Base-by-base conservation (phyloP, 2,329 filamentous ascomycete genomes). In the Phialophora macrospora region DNA sequence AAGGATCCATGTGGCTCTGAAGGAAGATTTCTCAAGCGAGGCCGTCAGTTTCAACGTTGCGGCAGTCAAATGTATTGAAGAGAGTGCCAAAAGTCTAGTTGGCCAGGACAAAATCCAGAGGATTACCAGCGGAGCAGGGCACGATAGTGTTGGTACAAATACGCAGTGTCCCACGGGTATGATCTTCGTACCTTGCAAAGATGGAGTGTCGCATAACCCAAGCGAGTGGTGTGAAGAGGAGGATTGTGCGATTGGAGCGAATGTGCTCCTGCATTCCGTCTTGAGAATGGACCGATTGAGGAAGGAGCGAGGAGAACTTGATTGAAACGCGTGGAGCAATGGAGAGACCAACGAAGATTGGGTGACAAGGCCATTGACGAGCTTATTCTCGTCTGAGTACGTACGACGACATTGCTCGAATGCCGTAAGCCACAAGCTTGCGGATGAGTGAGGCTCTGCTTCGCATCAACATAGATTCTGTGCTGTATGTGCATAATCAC, bases 1-100 rank as follows among this genome's bases (percentile, higher is more conserved):
- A 17, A 54, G 30, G 55, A 62, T 68, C 59, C 41, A 22, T 11
- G 41, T 69, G 28, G 46, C 54, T 5, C 64, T 71, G 44, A 61
- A 63, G 32, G 62, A 72, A 51, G 70, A 69, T 30, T 71, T 73
- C 51, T 52, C 65, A 4, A 81, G 79, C 2, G 83, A 85, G 0
- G 87, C 88, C 0, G 84, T 87, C 0, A 81, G 82, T 32, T 93
- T 93, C 77, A 82, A 92, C 71, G 75, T 82, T 7, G 85, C 88
- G 70, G 92, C 90, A 73, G 88, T 92, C 63, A 75, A 78, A 0
- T 88, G 87, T 41, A 88, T 92, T 8, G 81, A 84, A 56, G 80
- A 84, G 49, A 85, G 88, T 24, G 87, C 88, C 0, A 76, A 78
- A 60, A 83, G 81, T 88, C 1, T 51, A 20, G 22, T 83, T 88